These are phyloP conservation scores for Serendipita sp. DNA, from an alignment of 768 basidiomycete species.

Conservation along the genomic window DNA sequence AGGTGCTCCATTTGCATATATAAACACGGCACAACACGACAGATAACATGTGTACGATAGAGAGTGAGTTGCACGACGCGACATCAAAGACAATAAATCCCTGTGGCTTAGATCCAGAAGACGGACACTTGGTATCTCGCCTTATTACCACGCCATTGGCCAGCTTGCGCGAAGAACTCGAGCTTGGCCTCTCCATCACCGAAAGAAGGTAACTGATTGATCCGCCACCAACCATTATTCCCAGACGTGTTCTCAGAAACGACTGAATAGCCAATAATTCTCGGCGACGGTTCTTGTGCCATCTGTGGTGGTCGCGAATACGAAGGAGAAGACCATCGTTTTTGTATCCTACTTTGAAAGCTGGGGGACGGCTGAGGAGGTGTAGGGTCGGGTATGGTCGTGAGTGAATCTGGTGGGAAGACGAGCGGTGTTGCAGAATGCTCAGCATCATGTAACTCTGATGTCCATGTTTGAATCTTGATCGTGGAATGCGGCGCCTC, in stretches of 20 bases:
- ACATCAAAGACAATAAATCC: too few species aligned
- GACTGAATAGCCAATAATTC: neutral
- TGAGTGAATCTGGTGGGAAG: neutral
- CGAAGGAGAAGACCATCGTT: neutral
- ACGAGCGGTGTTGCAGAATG: neutral
- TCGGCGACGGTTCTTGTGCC: neutral
- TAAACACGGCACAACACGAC: too few species aligned
- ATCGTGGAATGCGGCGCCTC: neutral
- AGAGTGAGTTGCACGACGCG: too few species aligned
- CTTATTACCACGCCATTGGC: neutral
- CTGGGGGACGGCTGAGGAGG: too few species aligned
- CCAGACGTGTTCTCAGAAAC: neutral
- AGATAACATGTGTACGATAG: too few species aligned
- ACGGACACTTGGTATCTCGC: neutral
- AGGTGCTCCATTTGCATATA: too few species aligned
- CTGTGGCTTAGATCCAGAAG: neutral
- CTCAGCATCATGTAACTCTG: neutral
- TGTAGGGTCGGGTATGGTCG: too few species aligned
- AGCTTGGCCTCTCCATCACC: neutral
- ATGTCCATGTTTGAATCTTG: neutral
- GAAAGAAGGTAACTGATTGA: neutral
- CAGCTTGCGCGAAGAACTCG: constrained; percentile 1
- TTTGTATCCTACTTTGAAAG: too few species aligned
- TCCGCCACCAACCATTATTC: constrained; percentile 1
- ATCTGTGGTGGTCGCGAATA: neutral